Evolutionary conservation across 129 eudicot species (phyloP).

Genomic region (Solidago caesia): DNA sequence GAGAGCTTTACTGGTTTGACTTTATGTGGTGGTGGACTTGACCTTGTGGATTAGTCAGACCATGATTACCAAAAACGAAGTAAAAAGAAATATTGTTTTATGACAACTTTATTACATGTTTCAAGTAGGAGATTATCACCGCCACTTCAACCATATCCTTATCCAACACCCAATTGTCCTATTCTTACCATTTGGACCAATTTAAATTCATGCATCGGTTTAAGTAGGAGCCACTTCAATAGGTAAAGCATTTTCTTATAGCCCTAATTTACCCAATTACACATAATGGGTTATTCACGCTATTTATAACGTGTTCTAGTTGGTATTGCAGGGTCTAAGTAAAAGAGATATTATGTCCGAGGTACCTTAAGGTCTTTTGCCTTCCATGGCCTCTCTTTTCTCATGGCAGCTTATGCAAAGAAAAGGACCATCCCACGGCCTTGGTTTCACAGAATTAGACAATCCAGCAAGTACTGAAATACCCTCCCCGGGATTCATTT

Average conservation of each 20-base stretch:
- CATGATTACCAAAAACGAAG: not conserved
- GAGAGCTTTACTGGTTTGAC: no score
- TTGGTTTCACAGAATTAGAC: constrained; percentile 43
- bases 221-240: not conserved
- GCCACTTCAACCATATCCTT: not conserved
- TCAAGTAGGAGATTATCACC: constrained; percentile 18
- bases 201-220: constrained; percentile 11
- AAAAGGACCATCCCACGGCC: constrained; percentile 99
- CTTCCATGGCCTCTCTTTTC: constrained; percentile 99
- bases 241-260: constrained; percentile 2
- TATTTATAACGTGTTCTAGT: not conserved
- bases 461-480: constrained; percentile 69
- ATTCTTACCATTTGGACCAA: constrained; percentile 12
- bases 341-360: not conserved
- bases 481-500: constrained; percentile 95
- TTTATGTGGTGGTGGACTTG: not conserved
- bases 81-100: no score
- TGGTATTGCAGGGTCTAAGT: not conserved
- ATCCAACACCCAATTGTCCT: not conserved
- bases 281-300: not conserved
- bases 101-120: not conserved
- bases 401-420: constrained; percentile 89
- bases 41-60: not conserved
- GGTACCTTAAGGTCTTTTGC: constrained; percentile 79
- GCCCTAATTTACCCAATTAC: constrained; percentile 2